These are phyloP conservation scores for Rhizomucor miehei DNA, from an alignment of 371 early-diverging fungal genomes.

Conservation along the genomic window DNA sequence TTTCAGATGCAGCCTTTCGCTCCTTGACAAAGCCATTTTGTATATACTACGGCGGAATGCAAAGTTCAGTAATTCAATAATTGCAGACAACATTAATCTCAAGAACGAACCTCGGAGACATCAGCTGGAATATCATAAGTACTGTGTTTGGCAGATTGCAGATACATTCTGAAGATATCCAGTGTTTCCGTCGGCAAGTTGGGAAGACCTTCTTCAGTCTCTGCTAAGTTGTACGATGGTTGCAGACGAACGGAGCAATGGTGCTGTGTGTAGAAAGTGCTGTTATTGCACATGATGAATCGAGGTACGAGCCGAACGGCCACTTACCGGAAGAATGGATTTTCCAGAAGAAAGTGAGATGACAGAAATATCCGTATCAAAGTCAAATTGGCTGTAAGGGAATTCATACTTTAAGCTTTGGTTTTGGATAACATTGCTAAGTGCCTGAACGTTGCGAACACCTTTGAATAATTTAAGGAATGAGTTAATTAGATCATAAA, in stretches of 20 bases:
- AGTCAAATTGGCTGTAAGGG: conserved; percentile 60
- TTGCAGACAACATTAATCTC: background rate
- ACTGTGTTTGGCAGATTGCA: conserved; percentile 40
- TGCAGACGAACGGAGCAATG: conserved; percentile 48
- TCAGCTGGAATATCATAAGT: conserved; percentile 51
- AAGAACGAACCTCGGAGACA: conserved; percentile 47
- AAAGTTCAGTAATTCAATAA: background rate
- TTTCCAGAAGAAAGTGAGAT: conserved; percentile 51
- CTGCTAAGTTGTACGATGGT: conserved; percentile 9
- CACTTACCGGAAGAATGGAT: conserved; percentile 59
- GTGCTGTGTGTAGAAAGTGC: conserved; percentile 14
- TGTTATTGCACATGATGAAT: conserved; percentile 6
- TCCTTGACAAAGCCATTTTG: conserved; percentile 53
- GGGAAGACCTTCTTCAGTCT: conserved; percentile 1
- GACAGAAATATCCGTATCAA: conserved; percentile 56
- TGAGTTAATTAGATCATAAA: background rate
- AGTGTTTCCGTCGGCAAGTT: conserved; percentile 30
- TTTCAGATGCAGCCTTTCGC: conserved; percentile 46
- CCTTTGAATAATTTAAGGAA: conserved; percentile 27
- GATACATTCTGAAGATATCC: conserved; percentile 42
- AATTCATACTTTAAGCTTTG: conserved; percentile 59
- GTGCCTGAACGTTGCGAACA: conserved; percentile 57
- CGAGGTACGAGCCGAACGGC: background rate
- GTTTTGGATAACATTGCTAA: conserved; percentile 47
- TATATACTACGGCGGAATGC: too few relatives aligned